Evolutionary conservation across 352 stramenopile species (phyloP).

Genomic region (Saprolegnia parasitica): DNA sequence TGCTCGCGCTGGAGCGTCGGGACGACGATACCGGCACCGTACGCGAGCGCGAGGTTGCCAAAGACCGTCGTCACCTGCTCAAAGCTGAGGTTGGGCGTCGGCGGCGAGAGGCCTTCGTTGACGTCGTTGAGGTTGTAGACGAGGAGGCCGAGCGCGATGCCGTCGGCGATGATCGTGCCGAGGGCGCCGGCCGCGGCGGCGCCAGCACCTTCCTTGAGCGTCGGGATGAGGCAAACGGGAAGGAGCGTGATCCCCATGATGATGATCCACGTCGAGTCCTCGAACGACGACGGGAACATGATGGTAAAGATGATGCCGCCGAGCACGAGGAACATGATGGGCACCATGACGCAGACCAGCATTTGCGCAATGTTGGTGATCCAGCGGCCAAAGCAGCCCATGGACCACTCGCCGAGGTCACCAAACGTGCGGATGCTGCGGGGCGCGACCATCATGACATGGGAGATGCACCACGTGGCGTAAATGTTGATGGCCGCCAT

Average conservation of each 20-base stretch:
- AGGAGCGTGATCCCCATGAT: constrained; percentile 28
- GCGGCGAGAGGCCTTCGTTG: background rate
- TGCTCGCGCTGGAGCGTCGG: too few species aligned
- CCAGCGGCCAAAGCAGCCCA: constrained; percentile 24
- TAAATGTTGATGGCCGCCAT: constrained; percentile 30
- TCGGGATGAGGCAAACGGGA: constrained; percentile 29
- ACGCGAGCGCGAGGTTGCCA: too few species aligned
- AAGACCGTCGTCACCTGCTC: constrained; percentile 23
- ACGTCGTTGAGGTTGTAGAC: constrained; percentile 3
- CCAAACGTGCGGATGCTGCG: constrained; percentile 25
- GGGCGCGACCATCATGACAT: constrained; percentile 26
- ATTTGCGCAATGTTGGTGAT: constrained; percentile 24
- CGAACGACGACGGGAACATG: constrained; percentile 23
- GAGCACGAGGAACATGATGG: constrained; percentile 24
- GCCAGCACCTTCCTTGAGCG: constrained; percentile 23
- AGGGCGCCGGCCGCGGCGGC: constrained; percentile 19
- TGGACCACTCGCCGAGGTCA: constrained; percentile 28
- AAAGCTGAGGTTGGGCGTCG: constrained; percentile 16
- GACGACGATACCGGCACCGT: too few species aligned
- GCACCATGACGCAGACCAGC: constrained; percentile 20
- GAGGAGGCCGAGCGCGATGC: constrained; percentile 18
- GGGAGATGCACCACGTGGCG: constrained; percentile 11
- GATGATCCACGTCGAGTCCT: constrained; percentile 25
- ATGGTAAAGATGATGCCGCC: constrained; percentile 19
- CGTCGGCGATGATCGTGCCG: constrained; percentile 24